Conservation (phyloP, 805 yeast species). For the Yamadazyma nakazawae region DNA sequence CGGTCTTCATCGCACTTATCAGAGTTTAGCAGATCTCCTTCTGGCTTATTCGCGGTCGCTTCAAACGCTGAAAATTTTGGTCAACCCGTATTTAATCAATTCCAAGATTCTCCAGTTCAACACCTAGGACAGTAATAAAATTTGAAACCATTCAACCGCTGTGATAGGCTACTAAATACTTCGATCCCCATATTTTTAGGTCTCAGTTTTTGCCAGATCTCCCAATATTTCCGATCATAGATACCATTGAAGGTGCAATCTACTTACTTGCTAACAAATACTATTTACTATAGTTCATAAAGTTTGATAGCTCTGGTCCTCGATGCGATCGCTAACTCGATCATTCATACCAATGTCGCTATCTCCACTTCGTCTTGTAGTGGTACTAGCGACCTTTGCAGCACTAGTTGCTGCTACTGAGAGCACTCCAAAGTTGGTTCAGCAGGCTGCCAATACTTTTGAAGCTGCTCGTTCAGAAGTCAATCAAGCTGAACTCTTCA, state of each 20-base stretch:
- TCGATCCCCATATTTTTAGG: too few relatives aligned
- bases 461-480: not conserved
- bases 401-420: not conserved
- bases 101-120: not conserved
- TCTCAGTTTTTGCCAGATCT: too few relatives aligned
- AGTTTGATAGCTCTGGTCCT: not conserved
- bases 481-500: conserved; percentile 29
- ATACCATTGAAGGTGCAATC: too few relatives aligned
- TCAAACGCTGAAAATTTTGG: not conserved
- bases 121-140: not conserved
- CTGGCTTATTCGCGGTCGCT: not conserved
- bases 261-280: too few relatives aligned
- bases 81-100: not conserved
- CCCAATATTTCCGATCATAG: too few relatives aligned
- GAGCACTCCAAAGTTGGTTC: not conserved
- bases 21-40: not conserved
- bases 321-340: not conserved
- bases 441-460: not conserved
- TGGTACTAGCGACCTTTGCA: not conserved
- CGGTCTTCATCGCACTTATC: not conserved
- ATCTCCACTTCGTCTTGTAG: not conserved
- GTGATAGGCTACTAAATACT: too few relatives aligned
- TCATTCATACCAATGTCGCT: not conserved
- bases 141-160: too few relatives aligned
- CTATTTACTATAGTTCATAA: too few relatives aligned